Percentiles rank a stretch among this genome's conserved stretches.
phyloP scores from a whole-genome alignment of 352 stramenopile genomes.

The Globisporangium polare region DNA sequence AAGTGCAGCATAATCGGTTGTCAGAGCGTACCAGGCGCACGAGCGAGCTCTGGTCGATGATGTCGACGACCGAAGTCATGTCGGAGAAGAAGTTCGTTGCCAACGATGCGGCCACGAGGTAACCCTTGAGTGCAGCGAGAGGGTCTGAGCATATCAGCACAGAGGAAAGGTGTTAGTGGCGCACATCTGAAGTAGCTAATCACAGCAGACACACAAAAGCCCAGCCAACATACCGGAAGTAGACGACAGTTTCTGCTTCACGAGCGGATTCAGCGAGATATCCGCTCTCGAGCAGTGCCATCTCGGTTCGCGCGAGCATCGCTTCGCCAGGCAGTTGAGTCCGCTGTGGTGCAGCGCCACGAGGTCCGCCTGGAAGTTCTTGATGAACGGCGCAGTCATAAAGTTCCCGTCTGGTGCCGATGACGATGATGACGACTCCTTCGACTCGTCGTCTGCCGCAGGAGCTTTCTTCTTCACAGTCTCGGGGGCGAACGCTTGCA shows the following conservation, averaged over 20 bases:
- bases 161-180: not conserved
- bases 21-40: constrained; percentile 51
- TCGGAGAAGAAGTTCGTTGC: constrained; percentile 84
- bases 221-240: constrained; percentile 35
- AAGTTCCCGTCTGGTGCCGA: constrained; percentile 18
- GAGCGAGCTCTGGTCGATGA: constrained; percentile 82
- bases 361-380: constrained; percentile 53
- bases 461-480: constrained; percentile 21
- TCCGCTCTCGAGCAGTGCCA: constrained; percentile 77
- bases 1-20: not conserved
- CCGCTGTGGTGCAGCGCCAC: constrained; percentile 47
- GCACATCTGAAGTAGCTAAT: not conserved
- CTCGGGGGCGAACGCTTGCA: constrained; percentile 70
- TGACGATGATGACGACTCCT: constrained; percentile 14
- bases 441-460: constrained; percentile 16
- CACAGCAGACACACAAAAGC: not conserved
- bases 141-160: constrained; percentile 42
- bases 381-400: constrained; percentile 46
- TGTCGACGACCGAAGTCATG: constrained; percentile 60
- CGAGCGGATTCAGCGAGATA: constrained; percentile 65
- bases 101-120: constrained; percentile 69
- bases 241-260: constrained; percentile 61
- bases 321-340: constrained; percentile 45
- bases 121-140: constrained; percentile 55
- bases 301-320: constrained; percentile 67